Evolutionary conservation across 2,329 filamentous ascomycete genomes (phyloP), one percentile per base, ranked within the genome.

Genomic region (Epichloe sibirici): DNA sequence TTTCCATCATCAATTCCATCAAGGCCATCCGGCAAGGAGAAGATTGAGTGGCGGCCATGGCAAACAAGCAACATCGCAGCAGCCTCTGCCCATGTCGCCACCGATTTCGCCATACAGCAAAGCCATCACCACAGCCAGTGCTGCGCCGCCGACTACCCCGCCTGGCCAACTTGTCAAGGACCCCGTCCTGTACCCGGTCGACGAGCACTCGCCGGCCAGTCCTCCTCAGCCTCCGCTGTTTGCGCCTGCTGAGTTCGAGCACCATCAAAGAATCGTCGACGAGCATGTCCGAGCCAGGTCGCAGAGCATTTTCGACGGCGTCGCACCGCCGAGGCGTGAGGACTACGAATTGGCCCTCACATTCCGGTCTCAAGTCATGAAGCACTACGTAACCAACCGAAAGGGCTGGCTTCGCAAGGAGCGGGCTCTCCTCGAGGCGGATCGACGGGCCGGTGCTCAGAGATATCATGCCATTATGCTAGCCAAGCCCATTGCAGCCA

Each of bases 151-250:
- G 0, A 54, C 58, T 3, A 66, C 66, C 13, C 59, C 66, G 17
- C 57, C 62, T 23, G 53, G 55, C 42, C 63, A 66, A 43, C 11
- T 57, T 3, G 63, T 73, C 51, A 71, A 72, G 57, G 80, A 83
- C 55, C 79, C 79, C 2, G 79, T 83, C 37, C 67, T 83, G 35
- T 83, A 79, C 57, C 78, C 79, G 9, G 51, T 60, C 39, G 71
- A 72, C 39, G 76, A 79, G 12, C 54, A 63, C 11, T 59, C 40
- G 47, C 66, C 62, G 3, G 58, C 66, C 11, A 71, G 71, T 45
- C 67, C 73, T 5, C 63, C 71, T 3, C 71, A 77, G 53, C 69
- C 69, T 11, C 75, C 77, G 4, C 67, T 82, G 21, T 83, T 82
- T 58, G 66, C 62, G 3, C 65, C 62, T 12, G 62, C 67, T 37